Evolutionary conservation across 768 basidiomycete genomes (phyloP).

Genomic region (Neoboletus magnificus): DNA sequence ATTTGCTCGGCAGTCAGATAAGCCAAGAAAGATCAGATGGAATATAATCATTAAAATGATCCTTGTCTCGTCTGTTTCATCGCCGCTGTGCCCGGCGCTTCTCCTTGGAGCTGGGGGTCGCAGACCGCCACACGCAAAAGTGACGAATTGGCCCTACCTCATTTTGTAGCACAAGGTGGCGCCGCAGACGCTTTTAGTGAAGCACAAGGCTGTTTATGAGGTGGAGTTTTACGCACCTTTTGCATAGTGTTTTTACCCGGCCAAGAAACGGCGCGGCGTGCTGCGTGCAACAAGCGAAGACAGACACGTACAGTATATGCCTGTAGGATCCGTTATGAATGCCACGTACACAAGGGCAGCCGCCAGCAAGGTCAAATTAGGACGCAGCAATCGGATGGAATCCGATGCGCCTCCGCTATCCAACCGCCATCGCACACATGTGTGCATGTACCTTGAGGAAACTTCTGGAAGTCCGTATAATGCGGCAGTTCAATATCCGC

Average conservation of each 20-base stretch:
- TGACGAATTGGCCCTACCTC: conserved; percentile 2
- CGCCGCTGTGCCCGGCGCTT: conserved; percentile 13
- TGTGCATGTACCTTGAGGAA: conserved; percentile 12
- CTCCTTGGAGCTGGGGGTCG: conserved; percentile 2
- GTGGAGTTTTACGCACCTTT: conserved; percentile 15
- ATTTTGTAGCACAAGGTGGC: conserved; percentile 9
- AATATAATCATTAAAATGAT: conserved; percentile 2
- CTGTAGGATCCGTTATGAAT: conserved; percentile 23
- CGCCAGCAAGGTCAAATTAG: conserved; percentile 7
- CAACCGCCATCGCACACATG: conserved; percentile 16
- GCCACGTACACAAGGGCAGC: conserved; percentile 16
- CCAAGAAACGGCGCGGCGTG: conserved; percentile 14
- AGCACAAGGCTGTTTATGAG: conserved; percentile 3
- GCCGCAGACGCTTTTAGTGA: conserved; percentile 5
- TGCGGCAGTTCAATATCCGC: conserved; percentile 32
- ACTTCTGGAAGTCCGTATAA: conserved; percentile 27
- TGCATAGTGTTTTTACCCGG: neutral
- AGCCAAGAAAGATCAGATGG: neutral
- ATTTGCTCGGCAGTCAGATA: conserved; percentile 9
- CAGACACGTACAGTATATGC: conserved; percentile 10
- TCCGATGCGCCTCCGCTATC: conserved; percentile 17
- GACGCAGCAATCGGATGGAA: conserved; percentile 16
- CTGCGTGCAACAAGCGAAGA: conserved; percentile 17
- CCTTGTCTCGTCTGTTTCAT: neutral
- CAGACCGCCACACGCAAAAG: conserved; percentile 12